These are phyloP conservation scores for Dactylellina leptospora DNA, from an alignment of 2,329 filamentous ascomycete genomes.

Conservation along the genomic window DNA sequence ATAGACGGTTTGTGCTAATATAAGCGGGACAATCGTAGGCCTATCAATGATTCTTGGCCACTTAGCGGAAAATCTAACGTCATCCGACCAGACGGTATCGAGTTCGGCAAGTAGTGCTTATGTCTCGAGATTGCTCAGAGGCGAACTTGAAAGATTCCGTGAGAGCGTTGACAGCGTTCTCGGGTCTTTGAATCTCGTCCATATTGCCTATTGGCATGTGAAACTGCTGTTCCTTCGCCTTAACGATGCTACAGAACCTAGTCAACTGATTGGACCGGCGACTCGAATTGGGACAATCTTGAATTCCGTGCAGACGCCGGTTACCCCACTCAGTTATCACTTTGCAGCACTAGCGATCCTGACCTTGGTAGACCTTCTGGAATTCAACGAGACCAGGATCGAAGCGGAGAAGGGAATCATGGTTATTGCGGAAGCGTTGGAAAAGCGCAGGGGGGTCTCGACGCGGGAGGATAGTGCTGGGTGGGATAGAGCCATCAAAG, in stretches of 20 bases:
- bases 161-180: conserved; percentile 68
- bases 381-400: conserved; percentile 67
- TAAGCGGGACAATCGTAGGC: conserved; percentile 33
- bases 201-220: conserved; percentile 75
- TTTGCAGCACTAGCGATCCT: conserved; percentile 70
- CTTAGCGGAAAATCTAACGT: conserved; percentile 63
- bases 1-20: conserved; percentile 48
- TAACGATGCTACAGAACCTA: conserved; percentile 66
- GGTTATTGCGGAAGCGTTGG: conserved; percentile 67
- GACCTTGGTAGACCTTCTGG: conserved; percentile 70
- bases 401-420: conserved; percentile 68
- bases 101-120: conserved; percentile 59
- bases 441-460: conserved; percentile 60
- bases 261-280: conserved; percentile 70
- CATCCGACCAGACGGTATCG: conserved; percentile 55
- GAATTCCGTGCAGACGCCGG: conserved; percentile 65
- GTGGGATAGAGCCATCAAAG: conserved; percentile 69
- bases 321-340: conserved; percentile 74
- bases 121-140: conserved; percentile 65
- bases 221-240: conserved; percentile 72
- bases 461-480: conserved; percentile 63
- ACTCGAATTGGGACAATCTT: conserved; percentile 70
- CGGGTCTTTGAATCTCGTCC: conserved; percentile 68
- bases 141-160: conserved; percentile 72
- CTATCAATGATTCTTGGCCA: conserved; percentile 63